Evolutionary conservation across 2,329 filamentous ascomycete genomes (phyloP).

Genomic region (Microcyclospora pomicola): DNA sequence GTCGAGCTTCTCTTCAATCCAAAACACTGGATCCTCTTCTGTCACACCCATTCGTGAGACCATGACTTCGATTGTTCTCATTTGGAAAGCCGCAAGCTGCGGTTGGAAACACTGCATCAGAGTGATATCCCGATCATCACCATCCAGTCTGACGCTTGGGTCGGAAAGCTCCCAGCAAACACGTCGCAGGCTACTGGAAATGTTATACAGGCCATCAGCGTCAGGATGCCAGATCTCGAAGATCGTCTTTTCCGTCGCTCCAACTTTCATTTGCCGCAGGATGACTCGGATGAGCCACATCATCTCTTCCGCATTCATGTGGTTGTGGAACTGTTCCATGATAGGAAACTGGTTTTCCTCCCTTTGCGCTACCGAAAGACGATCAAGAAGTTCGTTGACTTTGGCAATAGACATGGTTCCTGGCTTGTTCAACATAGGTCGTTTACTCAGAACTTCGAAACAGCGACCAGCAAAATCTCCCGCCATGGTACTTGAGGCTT

Average conservation of each 20-base stretch:
- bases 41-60: conserved; percentile 52
- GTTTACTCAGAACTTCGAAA: conserved; percentile 71
- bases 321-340: conserved; percentile 68
- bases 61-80: conserved; percentile 68
- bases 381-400: conserved; percentile 76
- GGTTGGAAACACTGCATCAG: conserved; percentile 96
- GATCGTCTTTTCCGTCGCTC: conserved; percentile 77
- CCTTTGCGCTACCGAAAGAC: conserved; percentile 57
- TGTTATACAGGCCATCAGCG: conserved; percentile 54
- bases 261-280: conserved; percentile 61
- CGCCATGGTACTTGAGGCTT: conserved; percentile 48
- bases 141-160: conserved; percentile 55
- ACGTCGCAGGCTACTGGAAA: conserved; percentile 75
- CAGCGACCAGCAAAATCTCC: conserved; percentile 89
- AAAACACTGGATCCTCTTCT: conserved; percentile 64
- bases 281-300: conserved; percentile 93
- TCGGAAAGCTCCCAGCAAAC: conserved; percentile 92
- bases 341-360: conserved; percentile 77
- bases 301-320: conserved; percentile 87
- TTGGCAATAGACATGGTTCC: conserved; percentile 77
- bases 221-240: conserved; percentile 51
- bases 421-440: conserved; percentile 58
- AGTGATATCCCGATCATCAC: conserved; percentile 58
- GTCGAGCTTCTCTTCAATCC: conserved; percentile 97
- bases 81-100: conserved; percentile 85